Base-by-base conservation (phyloP, 2,329 filamentous ascomycete species). In the Penicillium sp. region DNA sequence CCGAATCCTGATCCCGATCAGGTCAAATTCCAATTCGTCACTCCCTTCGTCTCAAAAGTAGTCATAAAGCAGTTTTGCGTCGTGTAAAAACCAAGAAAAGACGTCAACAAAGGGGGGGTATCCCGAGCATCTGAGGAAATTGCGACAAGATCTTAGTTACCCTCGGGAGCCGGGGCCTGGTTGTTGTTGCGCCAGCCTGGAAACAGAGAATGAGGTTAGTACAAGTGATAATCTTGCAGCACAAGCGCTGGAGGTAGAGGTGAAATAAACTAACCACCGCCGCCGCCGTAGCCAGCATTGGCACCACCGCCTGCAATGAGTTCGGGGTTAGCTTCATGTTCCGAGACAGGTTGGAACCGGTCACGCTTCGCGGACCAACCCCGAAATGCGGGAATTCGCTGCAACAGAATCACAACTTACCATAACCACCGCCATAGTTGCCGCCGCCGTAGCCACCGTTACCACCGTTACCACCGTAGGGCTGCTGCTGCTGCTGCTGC, bases 391-490 rank as follows among this genome's bases (percentile, higher is more conserved):
- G n/a, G 7, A 14, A 4, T 3, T 19, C 8, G 40, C n/a, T 25
- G 16, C 3, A 22, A 25, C 40, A 22, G 19, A 3, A 42, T 33
- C 25, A 28, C n/a, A 54, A 59, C 68, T 59, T 64, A 76, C 72
- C 71, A 63, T 75, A 75, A 53, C 75, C 75, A 58, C 69, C 19
- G 19, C 52, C 53, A n/a, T 55, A 46, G 59, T 73, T 70, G 25
- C 73, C 73, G 19, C 19, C 19, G 19, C 19, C 19, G 19, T 22
- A 22, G 19, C 19, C 19, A 64, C 63, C 70, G 55, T 71, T 68
- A 43, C 55, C 58, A n/a, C 59, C 59, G 42, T 59, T 62, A 54
- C 66, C 60, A 62, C 56, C 56, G 26, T 61, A 60, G 25, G 48
- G 33, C 61, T 56, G 55, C 68, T 69, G 48, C 79, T 77, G 51